Base-by-base conservation (phyloP, 2,329 filamentous ascomycete genomes). In the Macrophomina phaseolina region DNA sequence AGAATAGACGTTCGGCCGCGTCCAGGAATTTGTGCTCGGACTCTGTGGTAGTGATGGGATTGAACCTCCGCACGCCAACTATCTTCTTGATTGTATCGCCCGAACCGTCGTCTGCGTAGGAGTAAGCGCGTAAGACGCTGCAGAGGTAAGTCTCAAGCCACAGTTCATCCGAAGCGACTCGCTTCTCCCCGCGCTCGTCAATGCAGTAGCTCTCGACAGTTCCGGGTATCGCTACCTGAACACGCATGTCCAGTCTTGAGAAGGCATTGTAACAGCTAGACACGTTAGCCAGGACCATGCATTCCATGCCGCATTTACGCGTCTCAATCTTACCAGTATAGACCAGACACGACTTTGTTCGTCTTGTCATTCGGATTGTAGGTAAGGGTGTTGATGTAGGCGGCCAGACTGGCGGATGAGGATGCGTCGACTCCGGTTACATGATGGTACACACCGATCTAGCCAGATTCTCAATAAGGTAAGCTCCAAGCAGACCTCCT, bases 101-200 rank as follows among this genome's bases (percentile, higher is more conserved):
- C 65, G 91, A 95, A 52, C 94, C 94, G 78, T 97, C 91, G 76
- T 99, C 94, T 60, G 95, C 95, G 77, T 99, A 99, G 0, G 93
- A 94, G 79, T 98, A 99, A 68, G 95, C 94, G 73, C 95, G 87
- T 69, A 99, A 82, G 7, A 99, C 93, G 69, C 91, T 96, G 82
- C 95, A 99, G 2, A 99, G 87, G 74, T 98, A 99, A 58, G 95
- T 98, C 79, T 99, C 95, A 16, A 99, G 85, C 95, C 95, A 99
- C 46, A 99, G 85, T 38, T 94, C 92, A 70, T 99, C 95, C 0
- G 94, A 94, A 14, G 94, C 92, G 71, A 95, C 91, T 71, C 93
- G 89, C 83, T 97, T 97, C 78, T 97, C 94, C 71, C 95, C 95
- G 74, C 94, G 89, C 81, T 99, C 95, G 78, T 99, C 94, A 67